phyloP scores from a whole-genome alignment of 2,329 filamentous ascomycete genomes.

The Alternaria rosae region DNA sequence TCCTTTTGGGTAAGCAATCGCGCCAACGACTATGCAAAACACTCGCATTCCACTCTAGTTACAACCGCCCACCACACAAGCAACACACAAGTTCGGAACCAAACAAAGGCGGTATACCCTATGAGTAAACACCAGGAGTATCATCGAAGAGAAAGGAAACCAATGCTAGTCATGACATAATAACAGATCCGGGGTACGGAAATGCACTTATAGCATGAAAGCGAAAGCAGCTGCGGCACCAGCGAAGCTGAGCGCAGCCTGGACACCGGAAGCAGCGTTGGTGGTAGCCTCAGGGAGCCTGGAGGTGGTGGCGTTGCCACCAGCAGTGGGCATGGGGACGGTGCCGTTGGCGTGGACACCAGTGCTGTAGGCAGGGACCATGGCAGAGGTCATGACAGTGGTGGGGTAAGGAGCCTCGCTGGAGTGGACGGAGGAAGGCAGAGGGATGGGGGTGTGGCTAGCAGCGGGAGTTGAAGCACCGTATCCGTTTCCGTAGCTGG shows the following conservation, averaged over 20 bases:
- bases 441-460: constrained; percentile 18
- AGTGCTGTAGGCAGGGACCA: constrained; percentile 27
- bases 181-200: constrained; percentile 17
- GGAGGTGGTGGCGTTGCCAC: constrained; percentile 41
- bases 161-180: constrained; percentile 18
- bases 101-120: constrained; percentile 1
- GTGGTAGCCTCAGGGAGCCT: constrained; percentile 40
- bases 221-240: constrained; percentile 53
- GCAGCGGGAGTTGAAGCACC: constrained; percentile 10
- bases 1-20: background rate
- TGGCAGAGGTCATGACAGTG: constrained; percentile 22
- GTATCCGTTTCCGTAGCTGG: constrained; percentile 18
- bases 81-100: background rate
- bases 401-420: constrained; percentile 21
- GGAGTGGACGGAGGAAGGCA: constrained; percentile 11
- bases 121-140: constrained; percentile 3
- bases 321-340: constrained; percentile 38
- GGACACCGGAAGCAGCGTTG: constrained; percentile 39
- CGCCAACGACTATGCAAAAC: constrained; percentile 4
- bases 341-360: constrained; percentile 27
- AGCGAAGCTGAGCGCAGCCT: constrained; percentile 49
- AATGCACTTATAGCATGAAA: constrained; percentile 47
- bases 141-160: constrained; percentile 2
- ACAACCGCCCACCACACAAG: background rate
- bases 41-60: constrained; percentile 4